Evolutionary conservation across 352 stramenopile genomes (phyloP), one percentile per base, ranked within the genome.

Genomic region (Pythium diclinum): DNA sequence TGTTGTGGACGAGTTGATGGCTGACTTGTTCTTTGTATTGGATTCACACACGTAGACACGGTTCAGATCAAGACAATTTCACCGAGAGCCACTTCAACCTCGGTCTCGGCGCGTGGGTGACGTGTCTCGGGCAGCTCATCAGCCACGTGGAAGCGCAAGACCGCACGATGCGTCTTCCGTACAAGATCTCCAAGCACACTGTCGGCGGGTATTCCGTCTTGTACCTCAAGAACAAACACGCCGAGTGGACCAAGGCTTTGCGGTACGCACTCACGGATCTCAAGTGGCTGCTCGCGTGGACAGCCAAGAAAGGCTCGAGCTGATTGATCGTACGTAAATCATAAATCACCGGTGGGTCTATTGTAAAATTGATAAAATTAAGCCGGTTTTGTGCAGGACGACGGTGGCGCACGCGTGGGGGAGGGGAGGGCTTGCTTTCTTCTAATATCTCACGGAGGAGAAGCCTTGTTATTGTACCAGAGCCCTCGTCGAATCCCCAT

Each of bases 81-180:
- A 74, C 76, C 8, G 88, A 94, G 54, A 93, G 84, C 61, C 82
- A 88, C 54, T 93, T 95, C 70, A 96, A 96, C 53, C 77, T 94
- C 30, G 88, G 86, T 14, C 69, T 96, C 8, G 81, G 81, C 23
- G 87, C 86, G 28, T 94, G 84, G 85, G 71, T 95, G 40, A 85
- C 78, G 13, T 95, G 86, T 59, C 59, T 96, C 8, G 77, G 76
- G 0, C 82, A 96, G 56, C 69, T 96, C 30, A 74, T 91, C 32
- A 65, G 71, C 11, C 76, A 79, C 40, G 81, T 88, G 1, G 78
- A 84, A 44, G 72, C 65, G 1, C 69, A 73, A 56, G 87, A 96
- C 47, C 68, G 68, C 17, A 78, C 76, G 7, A 79, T 96, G 49
- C 75, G 69, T 21, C 64, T 94, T 34, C 88, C 88, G 25, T 95